phyloP scores from a whole-genome alignment of 2,329 filamentous ascomycete genomes.

The Gyromitra esculenta region DNA sequence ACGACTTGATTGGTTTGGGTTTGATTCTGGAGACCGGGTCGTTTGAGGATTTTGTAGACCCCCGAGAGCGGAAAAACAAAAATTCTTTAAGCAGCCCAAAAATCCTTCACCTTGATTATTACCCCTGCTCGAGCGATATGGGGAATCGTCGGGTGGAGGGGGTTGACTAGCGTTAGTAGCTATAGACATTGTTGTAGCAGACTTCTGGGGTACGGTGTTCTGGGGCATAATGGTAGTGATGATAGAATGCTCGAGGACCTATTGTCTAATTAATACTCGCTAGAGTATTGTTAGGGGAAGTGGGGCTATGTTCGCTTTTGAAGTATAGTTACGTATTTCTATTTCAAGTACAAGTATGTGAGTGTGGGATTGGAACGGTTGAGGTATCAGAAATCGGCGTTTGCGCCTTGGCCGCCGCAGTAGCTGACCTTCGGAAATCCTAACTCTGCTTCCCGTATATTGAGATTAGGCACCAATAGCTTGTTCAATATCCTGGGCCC shows the following conservation, averaged over 20 bases:
- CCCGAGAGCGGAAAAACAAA: neutral
- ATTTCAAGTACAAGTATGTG: neutral
- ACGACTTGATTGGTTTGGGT: neutral
- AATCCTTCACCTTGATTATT: neutral
- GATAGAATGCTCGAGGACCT: too few relatives aligned
- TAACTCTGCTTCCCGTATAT: neutral
- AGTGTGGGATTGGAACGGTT: neutral
- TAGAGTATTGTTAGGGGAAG: neutral
- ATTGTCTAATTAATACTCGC: neutral
- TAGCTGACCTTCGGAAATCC: neutral
- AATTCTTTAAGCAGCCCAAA: neutral
- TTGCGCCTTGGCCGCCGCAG: neutral
- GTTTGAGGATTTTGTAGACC: neutral
- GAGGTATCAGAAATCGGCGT: neutral
- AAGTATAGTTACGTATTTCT: neutral
- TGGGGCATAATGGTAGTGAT: too few relatives aligned
- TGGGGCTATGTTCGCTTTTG: neutral
- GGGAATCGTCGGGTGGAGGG: neutral
- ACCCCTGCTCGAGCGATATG: neutral
- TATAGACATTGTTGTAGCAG: neutral
- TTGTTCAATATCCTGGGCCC: too few relatives aligned
- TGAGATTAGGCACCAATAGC: too few relatives aligned
- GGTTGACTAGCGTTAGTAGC: neutral
- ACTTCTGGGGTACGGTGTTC: neutral
- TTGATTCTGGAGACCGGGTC: neutral